Percentiles rank a stretch among this genome's conserved stretches.
phyloP scores from a whole-genome alignment of 1,284 basidiomycete genomes.

The Cryptococcus sp. region DNA sequence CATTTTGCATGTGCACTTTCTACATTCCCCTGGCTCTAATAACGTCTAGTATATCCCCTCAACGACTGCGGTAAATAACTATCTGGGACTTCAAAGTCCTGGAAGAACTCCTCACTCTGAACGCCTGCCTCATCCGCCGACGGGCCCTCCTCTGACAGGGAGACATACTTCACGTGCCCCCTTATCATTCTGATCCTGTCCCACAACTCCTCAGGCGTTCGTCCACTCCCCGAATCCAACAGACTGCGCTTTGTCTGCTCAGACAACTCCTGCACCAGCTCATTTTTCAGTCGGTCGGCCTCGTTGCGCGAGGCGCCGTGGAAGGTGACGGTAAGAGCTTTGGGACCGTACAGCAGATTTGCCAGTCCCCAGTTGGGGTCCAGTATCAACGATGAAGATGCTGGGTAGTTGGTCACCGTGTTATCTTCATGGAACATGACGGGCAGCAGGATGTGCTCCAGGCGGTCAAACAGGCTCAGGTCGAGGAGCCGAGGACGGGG shows the following conservation, averaged over 20 bases:
- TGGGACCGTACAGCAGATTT: background rate
- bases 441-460: slow-evolving; percentile 9
- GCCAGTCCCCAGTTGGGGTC: background rate
- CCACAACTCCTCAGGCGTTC: background rate
- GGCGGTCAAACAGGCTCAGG: background rate
- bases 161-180: slow-evolving; percentile 2
- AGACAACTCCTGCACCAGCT: background rate
- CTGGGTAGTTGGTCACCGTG: background rate
- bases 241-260: background rate
- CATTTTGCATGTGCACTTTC: too few species aligned
- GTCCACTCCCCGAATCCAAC: background rate
- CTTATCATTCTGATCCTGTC: slow-evolving; percentile 1
- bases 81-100: slow-evolving; percentile 7
- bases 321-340: slow-evolving; percentile 4
- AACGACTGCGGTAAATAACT: slow-evolving; percentile 3
- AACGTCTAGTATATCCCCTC: background rate
- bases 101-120: background rate
- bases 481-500: background rate
- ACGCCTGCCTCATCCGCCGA: background rate
- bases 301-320: background rate
- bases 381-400: background rate
- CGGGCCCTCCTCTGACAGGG: background rate
- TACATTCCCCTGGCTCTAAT: too few species aligned
- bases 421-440: background rate
- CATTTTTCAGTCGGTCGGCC: background rate